Conservation (phyloP, 139 green algal species). For the Dunaliella sp. region DNA sequence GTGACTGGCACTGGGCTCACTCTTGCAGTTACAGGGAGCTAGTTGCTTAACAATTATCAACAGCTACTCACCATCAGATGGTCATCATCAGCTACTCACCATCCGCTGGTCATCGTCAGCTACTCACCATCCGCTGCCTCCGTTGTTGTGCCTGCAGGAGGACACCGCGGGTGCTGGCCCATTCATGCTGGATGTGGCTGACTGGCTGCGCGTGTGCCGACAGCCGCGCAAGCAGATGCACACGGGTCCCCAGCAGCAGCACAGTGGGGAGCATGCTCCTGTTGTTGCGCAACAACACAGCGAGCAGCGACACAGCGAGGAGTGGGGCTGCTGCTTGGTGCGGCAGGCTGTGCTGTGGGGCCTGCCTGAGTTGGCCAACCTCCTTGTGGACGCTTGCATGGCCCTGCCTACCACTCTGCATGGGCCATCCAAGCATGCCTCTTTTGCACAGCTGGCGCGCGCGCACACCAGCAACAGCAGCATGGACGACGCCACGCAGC, state of each 20-base stretch:
- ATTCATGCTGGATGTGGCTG: not conserved
- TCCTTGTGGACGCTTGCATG: not conserved
- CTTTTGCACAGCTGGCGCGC: not conserved
- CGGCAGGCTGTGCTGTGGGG: not conserved
- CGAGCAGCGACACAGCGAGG: not conserved
- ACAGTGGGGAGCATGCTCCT: not conserved
- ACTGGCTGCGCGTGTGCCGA: not conserved
- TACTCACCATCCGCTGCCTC: no score
- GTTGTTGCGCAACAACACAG: not conserved
- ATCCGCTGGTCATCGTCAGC: no score
- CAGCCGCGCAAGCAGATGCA: not conserved
- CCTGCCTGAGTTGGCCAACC: not conserved
- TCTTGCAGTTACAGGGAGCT: no score
- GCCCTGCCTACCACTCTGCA: not conserved
- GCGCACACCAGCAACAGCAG: not conserved
- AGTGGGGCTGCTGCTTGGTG: not conserved
- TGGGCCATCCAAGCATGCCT: not conserved
- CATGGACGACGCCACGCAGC: not conserved
- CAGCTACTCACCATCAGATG: no score
- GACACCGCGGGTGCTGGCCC: not conserved
- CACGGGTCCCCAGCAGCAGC: not conserved
- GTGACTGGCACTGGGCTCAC: no score
- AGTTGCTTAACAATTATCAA: no score
- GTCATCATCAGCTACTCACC: no score
- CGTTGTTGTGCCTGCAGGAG: not conserved